Evolutionary conservation across 257 asterid species (phyloP).

Genomic region (Perilla frutescens): DNA sequence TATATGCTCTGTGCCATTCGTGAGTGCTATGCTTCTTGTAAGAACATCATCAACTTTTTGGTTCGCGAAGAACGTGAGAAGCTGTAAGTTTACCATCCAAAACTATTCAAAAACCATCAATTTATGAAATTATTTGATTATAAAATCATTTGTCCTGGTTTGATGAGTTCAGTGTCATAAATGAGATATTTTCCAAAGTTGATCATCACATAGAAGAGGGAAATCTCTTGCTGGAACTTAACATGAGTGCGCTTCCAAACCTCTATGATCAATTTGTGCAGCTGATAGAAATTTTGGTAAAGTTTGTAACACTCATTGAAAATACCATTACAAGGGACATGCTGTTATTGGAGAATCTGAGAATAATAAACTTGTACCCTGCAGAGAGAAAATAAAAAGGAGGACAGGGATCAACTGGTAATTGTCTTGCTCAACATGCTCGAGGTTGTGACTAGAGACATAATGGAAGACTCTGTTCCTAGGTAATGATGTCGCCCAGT

Average conservation of each 20-base stretch:
- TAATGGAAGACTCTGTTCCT: conserved; percentile 81
- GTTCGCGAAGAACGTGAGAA: conserved; percentile 83
- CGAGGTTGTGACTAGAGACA: conserved; percentile 95
- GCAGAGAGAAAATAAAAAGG: conserved; percentile 79
- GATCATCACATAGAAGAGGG: conserved; percentile 71
- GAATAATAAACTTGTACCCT: conserved; percentile 30
- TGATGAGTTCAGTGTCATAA: conserved; percentile 64
- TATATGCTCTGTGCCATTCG: conserved; percentile 91
- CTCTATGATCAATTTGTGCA: conserved; percentile 82
- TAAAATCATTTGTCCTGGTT: conserved; percentile 21
- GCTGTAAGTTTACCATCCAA: conserved; percentile 57
- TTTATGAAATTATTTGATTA: conserved; percentile 19
- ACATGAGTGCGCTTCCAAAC: conserved; percentile 79
- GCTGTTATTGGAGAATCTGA: conserved; percentile 21
- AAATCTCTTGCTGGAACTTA: conserved; percentile 59
- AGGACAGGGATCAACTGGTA: conserved; percentile 87
- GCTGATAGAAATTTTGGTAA: conserved; percentile 88
- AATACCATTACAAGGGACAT: conserved; percentile 12
- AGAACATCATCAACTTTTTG: conserved; percentile 74
- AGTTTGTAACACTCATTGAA: neutral
- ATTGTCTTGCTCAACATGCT: conserved; percentile 93
- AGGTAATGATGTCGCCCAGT: conserved; percentile 49
- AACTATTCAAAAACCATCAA: conserved; percentile 2
- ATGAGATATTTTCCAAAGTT: conserved; percentile 73
- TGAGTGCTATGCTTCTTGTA: conserved; percentile 91